Evolutionary conservation across 2,329 filamentous ascomycete genomes (phyloP).

Genomic region (Periglandula ipomoeae): DNA sequence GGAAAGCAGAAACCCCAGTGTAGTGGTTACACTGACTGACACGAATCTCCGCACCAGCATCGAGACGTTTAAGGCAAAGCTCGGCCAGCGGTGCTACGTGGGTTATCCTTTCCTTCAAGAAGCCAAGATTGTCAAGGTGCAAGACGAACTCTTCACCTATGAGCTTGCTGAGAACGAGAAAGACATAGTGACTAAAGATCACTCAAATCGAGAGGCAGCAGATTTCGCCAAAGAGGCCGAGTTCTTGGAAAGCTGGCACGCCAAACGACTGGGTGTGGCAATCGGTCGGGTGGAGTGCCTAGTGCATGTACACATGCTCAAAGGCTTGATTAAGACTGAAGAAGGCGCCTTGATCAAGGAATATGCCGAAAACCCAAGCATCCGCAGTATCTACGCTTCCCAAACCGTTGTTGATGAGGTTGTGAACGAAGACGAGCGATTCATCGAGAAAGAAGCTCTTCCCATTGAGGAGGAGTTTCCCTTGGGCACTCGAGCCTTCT

Average conservation of each 20-base stretch:
- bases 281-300: conserved; percentile 82
- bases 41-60: conserved; percentile 62
- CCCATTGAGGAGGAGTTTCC: conserved; percentile 91
- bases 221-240: conserved; percentile 79
- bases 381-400: conserved; percentile 83
- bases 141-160: conserved; percentile 91
- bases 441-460: conserved; percentile 80
- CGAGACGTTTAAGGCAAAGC: conserved; percentile 64
- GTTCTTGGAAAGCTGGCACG: conserved; percentile 78
- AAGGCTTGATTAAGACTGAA: conserved; percentile 82
- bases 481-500: conserved; percentile 73
- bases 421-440: conserved; percentile 82
- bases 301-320: conserved; percentile 88
- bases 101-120: conserved; percentile 95
- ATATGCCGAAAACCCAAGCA: conserved; percentile 74
- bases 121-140: conserved; percentile 79
- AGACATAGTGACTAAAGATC: conserved; percentile 59
- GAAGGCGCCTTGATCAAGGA: conserved; percentile 88
- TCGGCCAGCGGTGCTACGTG: conserved; percentile 81
- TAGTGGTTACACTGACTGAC: conserved; percentile 77
- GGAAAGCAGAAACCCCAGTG: conserved; percentile 93
- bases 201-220: conserved; percentile 66
- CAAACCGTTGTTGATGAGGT: conserved; percentile 88
- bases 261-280: conserved; percentile 80
- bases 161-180: conserved; percentile 56